Conservation (phyloP, 2,329 filamentous ascomycete species). For the Paraphaeosphaeria minitans region DNA sequence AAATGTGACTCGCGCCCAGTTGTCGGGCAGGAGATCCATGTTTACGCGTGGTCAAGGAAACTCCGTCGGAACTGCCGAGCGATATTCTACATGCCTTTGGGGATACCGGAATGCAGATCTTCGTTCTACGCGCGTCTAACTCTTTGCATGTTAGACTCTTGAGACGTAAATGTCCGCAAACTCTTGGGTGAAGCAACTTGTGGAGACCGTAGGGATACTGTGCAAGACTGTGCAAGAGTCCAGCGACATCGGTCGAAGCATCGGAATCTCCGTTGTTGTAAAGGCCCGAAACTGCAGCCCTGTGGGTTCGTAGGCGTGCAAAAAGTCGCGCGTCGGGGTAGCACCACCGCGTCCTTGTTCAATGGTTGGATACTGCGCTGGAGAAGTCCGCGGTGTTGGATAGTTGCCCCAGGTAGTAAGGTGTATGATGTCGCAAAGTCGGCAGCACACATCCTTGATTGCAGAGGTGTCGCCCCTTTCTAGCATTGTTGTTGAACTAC, state of each 20-base stretch:
- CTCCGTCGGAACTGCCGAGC: slow-evolving; percentile 1
- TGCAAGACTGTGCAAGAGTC: neutral
- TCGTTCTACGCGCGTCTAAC: neutral
- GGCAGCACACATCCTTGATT: neutral
- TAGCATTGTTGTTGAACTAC: neutral
- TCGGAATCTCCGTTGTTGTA: neutral
- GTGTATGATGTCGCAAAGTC: slow-evolving; percentile 1
- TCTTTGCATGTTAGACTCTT: neutral
- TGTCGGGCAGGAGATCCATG: neutral
- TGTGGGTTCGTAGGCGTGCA: neutral
- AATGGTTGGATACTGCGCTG: neutral
- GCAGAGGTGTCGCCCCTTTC: neutral
- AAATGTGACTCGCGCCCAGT: neutral
- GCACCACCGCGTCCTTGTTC: neutral
- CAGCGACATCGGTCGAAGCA: neutral
- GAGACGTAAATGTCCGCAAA: neutral
- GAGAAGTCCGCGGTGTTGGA: neutral
- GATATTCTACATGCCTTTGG: neutral
- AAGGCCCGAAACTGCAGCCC: slow-evolving; percentile 5
- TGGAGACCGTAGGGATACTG: slow-evolving; percentile 3
- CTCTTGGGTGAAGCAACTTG: neutral
- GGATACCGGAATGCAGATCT: neutral
- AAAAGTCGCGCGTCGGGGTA: neutral
- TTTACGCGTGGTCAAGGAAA: neutral
- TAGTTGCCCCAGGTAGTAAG: neutral